These are phyloP conservation scores for Wickerhamomyces mucosus DNA, from an alignment of 805 yeast species.

Conservation along the genomic window DNA sequence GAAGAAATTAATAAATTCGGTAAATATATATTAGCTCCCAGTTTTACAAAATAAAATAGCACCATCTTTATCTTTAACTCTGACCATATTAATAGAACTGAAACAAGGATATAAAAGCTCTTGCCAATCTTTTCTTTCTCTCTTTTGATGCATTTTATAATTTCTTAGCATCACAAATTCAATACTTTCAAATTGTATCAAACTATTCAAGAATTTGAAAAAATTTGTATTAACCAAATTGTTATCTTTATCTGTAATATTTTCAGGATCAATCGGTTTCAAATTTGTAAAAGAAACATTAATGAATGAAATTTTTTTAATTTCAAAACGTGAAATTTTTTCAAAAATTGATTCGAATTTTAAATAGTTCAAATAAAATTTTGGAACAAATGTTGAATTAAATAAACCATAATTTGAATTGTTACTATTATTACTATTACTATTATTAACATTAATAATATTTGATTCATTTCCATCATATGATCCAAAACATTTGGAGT, in stretches of 20 bases:
- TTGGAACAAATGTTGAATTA: conserved; percentile 20
- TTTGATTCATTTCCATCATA: conserved; percentile 12
- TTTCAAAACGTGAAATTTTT: conserved; percentile 11
- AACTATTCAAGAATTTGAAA: conserved; percentile 22
- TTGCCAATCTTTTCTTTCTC: conserved; percentile 31
- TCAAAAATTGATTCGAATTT: conserved; percentile 9
- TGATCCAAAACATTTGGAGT: conserved; percentile 33
- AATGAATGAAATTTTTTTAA: conserved; percentile 11
- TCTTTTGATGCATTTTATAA: conserved; percentile 27
- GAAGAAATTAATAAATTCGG: too few relatives aligned
- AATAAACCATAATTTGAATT: conserved; percentile 20
- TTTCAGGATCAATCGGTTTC: conserved; percentile 16
- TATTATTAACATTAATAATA: conserved; percentile 13
- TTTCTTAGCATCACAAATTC: conserved; percentile 28
- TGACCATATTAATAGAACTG: conserved; percentile 23
- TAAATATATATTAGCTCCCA: too few relatives aligned
- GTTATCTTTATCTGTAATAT: conserved; percentile 16
- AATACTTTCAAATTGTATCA: conserved; percentile 24
- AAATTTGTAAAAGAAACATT: conserved; percentile 20
- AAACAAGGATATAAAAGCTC: conserved; percentile 25
- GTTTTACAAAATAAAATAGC: conserved; percentile 36
- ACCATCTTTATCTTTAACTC: conserved; percentile 29
- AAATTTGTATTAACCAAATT: conserved; percentile 29
- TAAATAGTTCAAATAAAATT: conserved; percentile 16
- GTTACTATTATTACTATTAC: conserved; percentile 11